Conservation (phyloP, 73 alveolate species). For the Symbiodinium natans region DNA sequence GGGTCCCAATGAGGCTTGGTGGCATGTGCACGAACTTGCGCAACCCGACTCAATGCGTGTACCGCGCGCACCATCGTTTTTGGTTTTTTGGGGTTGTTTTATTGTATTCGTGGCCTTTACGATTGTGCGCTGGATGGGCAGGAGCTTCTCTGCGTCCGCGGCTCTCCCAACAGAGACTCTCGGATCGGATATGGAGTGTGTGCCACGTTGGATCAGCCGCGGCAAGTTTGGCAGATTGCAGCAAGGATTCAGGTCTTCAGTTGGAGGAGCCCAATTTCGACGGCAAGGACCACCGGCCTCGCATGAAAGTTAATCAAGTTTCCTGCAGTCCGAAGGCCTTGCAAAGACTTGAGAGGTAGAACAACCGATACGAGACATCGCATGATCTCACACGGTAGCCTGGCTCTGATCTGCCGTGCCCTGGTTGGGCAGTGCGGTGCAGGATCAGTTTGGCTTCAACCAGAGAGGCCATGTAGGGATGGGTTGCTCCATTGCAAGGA, state of each 20-base stretch:
- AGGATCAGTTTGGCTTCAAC: not conserved
- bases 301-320: not conserved
- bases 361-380: too few relatives aligned
- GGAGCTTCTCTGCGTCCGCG: slow-evolving; percentile 54
- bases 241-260: slow-evolving; percentile 66
- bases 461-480: too few relatives aligned
- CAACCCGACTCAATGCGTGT: too few relatives aligned
- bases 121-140: not conserved
- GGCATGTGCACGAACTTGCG: too few relatives aligned
- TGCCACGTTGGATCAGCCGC: not conserved
- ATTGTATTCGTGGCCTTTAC: not conserved
- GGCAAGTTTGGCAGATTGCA: not conserved
- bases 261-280: slow-evolving; percentile 34
- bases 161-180: slow-evolving; percentile 59
- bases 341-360: too few relatives aligned
- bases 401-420: too few relatives aligned
- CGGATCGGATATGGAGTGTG: not conserved
- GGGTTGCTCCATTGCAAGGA: too few relatives aligned
- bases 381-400: too few relatives aligned
- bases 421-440: not conserved
- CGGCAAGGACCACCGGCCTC: slow-evolving; percentile 27
- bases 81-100: not conserved
- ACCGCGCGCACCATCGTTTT: not conserved
- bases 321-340: too few relatives aligned
- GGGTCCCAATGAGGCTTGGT: too few relatives aligned